phyloP scores from a whole-genome alignment of 768 basidiomycete species.

The Macrolepiota dolichaula region DNA sequence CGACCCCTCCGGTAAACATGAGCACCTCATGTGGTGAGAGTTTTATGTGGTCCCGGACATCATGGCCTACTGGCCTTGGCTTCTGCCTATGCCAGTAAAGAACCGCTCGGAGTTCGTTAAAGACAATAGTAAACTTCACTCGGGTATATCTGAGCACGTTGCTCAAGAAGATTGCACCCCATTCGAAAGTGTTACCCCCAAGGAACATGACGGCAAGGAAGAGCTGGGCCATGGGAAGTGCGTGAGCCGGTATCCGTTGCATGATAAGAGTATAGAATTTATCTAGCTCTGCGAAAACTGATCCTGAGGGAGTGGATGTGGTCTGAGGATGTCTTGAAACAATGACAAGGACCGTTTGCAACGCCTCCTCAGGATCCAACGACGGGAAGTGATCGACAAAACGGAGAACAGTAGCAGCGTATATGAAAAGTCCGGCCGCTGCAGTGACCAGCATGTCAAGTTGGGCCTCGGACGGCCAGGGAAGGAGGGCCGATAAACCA shows the following conservation, averaged over 20 bases:
- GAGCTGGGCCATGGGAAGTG: background rate
- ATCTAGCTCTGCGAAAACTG: conserved; percentile 14
- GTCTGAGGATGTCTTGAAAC: background rate
- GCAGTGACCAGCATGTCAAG: conserved; percentile 14
- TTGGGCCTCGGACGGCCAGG: conserved; percentile 10
- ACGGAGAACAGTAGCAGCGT: conserved; percentile 23
- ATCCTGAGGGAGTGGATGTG: background rate
- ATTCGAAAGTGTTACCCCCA: background rate
- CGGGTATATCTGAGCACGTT: background rate
- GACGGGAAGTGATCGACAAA: conserved; percentile 19
- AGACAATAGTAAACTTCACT: background rate
- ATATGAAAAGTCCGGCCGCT: conserved; percentile 23
- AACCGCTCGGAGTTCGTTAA: background rate
- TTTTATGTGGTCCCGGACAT: background rate
- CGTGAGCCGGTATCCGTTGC: background rate
- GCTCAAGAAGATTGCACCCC: background rate
- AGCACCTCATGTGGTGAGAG: background rate
- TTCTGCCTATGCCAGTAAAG: background rate
- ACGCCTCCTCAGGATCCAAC: background rate
- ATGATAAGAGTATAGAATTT: conserved; percentile 14
- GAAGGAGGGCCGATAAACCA: too few relatives aligned
- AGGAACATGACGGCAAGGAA: background rate
- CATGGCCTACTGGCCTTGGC: too few relatives aligned
- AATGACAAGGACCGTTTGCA: background rate
- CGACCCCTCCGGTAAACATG: background rate